Base-by-base conservation (phyloP, 495 filamentous ascomycete genomes). In the Penicillium canescens region DNA sequence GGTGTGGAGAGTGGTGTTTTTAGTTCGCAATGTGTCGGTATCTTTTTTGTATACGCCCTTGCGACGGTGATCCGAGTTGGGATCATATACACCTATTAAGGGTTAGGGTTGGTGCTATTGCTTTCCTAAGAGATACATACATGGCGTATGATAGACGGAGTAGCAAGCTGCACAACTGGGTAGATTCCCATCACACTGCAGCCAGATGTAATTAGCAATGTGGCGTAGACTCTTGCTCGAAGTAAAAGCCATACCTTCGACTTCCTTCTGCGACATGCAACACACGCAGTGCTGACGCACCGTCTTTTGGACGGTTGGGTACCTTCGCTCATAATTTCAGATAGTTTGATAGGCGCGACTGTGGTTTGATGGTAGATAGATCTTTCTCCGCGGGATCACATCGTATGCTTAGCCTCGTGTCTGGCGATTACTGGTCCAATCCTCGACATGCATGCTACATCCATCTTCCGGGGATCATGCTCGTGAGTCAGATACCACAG, bases 41-140 rank as follows among this genome's bases (percentile, higher is more conserved):
- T 96, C 92, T 69, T 96, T 91, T 69, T 91, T 92, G 69, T 96
- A 97, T 9, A 97, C 94, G 43, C 94, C 94, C 67, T 98, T 98
- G 14, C 94, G 85, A 42, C 94, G 88, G 66, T 96, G 91, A 69
- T 98, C 94, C 50, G 90, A 94, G 64, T 90, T 95, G 6, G 91
- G 94, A 66, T 98, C 95, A 77, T 98, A 98, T 45, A 96, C 78
- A 70, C 92, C 75, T 78, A 31, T 7, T 6, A 16, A 18, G 18
- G 12, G 45, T 57, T 35, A 60, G 43, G 31, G 11, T 6, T 35
- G 37, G 3, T 14, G 12, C 6, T n/a, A 11, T 12, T 23, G n/a
- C 9, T 11, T 8, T 21, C 38, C 3, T 5, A 10, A 12, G 11
- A 38, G 26, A 18, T 35, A 55, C 63, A 50, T 66, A 74, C 79